Evolutionary conservation across 345 rosid genomes (phyloP), one percentile per base, ranked within the genome.

Genomic region (Salix arbutifolia): DNA sequence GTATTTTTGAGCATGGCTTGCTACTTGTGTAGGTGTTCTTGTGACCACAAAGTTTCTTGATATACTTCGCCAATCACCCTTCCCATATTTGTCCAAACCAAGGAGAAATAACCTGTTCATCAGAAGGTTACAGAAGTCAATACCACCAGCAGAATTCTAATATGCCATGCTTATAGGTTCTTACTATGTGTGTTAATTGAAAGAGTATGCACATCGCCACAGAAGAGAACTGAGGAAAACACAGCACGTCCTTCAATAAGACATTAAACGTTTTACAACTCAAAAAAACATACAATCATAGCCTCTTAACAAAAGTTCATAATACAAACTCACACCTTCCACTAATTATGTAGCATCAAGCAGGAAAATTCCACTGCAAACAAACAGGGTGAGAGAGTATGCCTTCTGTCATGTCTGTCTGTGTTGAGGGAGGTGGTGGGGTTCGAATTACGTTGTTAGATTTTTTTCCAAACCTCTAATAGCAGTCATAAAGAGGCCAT

Each of bases 71-170:
- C 60, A 71, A 25, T 18, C 74, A n/a, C 74, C 74, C 58, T 71
- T 71, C 19, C 74, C 74, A 30, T n/a, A 26, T 40, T 53, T 71
- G n/a, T 53, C 19, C 74, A 71, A 17, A 25, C 74, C 74, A 23
- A 42, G 33, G 16, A 71, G 62, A 28, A 71, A 71, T 28, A 71
- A 25, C 31, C 58, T 37, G 65, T 26, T 75, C 28, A n/a, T 66
- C 30, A 76, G 74, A 78, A 76, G 18, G 50, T 69, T 4, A 33
- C 16, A 68, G 44, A 37, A 74, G 77, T 67, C 33, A 76, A 38
- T 35, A 26, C 53, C 73, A 64, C 19, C 56, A 50, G 56, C 0
- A 50, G 6, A 50, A 50, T 17, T 50, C 56, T 50, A 50, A 50
- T 16, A 50, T 50, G n/a, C 21, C 56, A 50, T 17, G 21, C 21